Evolutionary conservation across 2,329 filamentous ascomycete species (phyloP).

Genomic region (Alternaria viburni): DNA sequence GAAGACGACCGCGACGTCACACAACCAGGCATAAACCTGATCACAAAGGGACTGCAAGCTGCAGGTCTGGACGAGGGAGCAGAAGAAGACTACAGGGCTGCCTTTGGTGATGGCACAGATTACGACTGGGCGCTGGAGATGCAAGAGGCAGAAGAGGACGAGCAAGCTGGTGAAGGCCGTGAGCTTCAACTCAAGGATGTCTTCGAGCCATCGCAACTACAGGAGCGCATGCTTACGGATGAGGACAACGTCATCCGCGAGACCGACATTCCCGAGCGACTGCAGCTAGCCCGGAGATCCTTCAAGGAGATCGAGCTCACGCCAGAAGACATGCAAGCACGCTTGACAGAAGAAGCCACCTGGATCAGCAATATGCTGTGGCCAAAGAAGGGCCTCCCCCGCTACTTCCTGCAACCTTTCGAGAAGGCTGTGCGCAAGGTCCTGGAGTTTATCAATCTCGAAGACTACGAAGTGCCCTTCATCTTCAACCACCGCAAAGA

Average conservation of each 20-base stretch:
- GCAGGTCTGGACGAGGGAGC: slow-evolving; percentile 89
- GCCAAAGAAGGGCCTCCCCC: slow-evolving; percentile 79
- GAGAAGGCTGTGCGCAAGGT: slow-evolving; percentile 89
- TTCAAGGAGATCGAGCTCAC: slow-evolving; percentile 84
- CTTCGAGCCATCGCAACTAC: slow-evolving; percentile 93
- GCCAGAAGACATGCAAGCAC: slow-evolving; percentile 70
- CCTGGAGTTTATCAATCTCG: slow-evolving; percentile 91
- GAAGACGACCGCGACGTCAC: slow-evolving; percentile 86
- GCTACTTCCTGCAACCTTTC: slow-evolving; percentile 80
- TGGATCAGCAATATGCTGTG: slow-evolving; percentile 94
- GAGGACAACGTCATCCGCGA: slow-evolving; percentile 91
- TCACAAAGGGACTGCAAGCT: slow-evolving; percentile 75
- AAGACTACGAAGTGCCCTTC: slow-evolving; percentile 94
- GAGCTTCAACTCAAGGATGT: slow-evolving; percentile 95
- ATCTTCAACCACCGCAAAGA: slow-evolving; percentile 98
- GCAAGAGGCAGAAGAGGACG: slow-evolving; percentile 82
- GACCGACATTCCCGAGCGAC: slow-evolving; percentile 89
- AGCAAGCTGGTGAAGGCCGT: slow-evolving; percentile 78
- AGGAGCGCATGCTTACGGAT: slow-evolving; percentile 93
- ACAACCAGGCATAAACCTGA: slow-evolving; percentile 73
- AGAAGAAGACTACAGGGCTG: slow-evolving; percentile 92
- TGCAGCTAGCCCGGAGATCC: slow-evolving; percentile 87
- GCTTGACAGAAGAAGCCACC: slow-evolving; percentile 79
- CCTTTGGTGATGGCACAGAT: slow-evolving; percentile 94
- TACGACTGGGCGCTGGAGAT: slow-evolving; percentile 93